These are phyloP conservation scores for Fusarium sp. DNA, from an alignment of 2,329 filamentous ascomycete species.

Conservation along the genomic window DNA sequence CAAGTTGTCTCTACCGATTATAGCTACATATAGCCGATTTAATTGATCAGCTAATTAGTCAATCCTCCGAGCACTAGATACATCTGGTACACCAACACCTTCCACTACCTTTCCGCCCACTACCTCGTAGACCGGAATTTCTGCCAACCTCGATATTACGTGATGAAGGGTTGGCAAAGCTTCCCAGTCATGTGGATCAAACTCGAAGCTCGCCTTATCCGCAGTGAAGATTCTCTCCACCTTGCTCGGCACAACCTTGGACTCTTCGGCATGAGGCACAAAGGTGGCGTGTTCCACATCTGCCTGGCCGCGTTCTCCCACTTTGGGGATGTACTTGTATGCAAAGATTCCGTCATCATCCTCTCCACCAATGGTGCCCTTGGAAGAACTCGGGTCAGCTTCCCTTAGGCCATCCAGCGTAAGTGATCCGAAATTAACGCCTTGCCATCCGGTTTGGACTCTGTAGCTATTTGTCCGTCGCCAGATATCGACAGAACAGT, in stretches of 20 bases:
- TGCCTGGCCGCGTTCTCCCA: constrained; percentile 65
- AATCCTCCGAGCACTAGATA: constrained; percentile 4
- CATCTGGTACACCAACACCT: constrained; percentile 8
- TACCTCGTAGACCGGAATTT: constrained; percentile 19
- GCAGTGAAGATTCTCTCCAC: constrained; percentile 3
- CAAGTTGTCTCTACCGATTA: too few species aligned
- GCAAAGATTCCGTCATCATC: constrained; percentile 66
- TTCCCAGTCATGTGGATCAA: constrained; percentile 10
- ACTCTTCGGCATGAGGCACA: constrained; percentile 54
- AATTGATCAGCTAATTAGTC: not conserved
- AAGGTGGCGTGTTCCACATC: constrained; percentile 69
- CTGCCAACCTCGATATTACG: constrained; percentile 3
- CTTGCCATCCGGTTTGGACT: constrained; percentile 15
- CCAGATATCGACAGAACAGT: constrained; percentile 62
- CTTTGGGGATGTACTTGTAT: constrained; percentile 71
- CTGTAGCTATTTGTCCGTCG: not conserved
- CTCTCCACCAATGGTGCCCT: constrained; percentile 30
- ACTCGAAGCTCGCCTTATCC: not conserved
- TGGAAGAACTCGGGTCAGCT: constrained; percentile 11
- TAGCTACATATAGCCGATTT: too few species aligned
- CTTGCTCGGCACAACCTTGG: constrained; percentile 27
- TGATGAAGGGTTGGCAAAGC: constrained; percentile 22
- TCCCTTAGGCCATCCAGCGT: constrained; percentile 2
- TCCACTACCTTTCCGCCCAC: constrained; percentile 5
- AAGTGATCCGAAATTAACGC: constrained; percentile 6